Conservation (phyloP, 192 early-diverging fungal genomes). For the Coemansia sp. region DNA sequence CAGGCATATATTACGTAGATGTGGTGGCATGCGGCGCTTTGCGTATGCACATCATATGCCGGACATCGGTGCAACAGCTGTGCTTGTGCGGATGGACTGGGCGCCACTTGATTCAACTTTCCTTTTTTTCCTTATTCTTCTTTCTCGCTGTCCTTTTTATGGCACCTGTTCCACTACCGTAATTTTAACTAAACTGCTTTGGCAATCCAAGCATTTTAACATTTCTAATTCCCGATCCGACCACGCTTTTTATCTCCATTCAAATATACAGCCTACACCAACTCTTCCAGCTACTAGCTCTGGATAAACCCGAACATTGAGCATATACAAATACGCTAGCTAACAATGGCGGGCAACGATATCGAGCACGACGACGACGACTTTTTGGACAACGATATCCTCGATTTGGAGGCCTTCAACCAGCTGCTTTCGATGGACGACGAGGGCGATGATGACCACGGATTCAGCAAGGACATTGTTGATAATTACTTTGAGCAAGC, state of each 20-base stretch:
- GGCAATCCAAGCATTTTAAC: background rate
- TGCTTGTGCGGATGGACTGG: too few relatives aligned
- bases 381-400: conserved; percentile 56
- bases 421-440: conserved; percentile 93
- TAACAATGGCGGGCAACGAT: conserved; percentile 6
- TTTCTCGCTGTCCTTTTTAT: background rate
- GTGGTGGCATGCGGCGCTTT: too few relatives aligned
- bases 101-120: background rate
- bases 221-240: background rate
- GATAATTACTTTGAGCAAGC: conserved; percentile 85
- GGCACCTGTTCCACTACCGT: background rate
- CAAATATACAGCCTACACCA: too few relatives aligned
- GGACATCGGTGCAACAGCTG: background rate
- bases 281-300: too few relatives aligned
- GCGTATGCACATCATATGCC: too few relatives aligned
- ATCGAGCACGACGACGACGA: conserved; percentile 40
- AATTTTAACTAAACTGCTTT: background rate
- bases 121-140: background rate
- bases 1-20: too few relatives aligned
- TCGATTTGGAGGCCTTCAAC: conserved; percentile 81
- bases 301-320: too few relatives aligned
- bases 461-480: conserved; percentile 72
- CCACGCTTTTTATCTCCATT: too few relatives aligned
- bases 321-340: too few relatives aligned
- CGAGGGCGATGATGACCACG: conserved; percentile 82